These are phyloP conservation scores for Entomortierella chlamydospora DNA, from an alignment of 192 early-diverging fungal species.

Conservation along the genomic window DNA sequence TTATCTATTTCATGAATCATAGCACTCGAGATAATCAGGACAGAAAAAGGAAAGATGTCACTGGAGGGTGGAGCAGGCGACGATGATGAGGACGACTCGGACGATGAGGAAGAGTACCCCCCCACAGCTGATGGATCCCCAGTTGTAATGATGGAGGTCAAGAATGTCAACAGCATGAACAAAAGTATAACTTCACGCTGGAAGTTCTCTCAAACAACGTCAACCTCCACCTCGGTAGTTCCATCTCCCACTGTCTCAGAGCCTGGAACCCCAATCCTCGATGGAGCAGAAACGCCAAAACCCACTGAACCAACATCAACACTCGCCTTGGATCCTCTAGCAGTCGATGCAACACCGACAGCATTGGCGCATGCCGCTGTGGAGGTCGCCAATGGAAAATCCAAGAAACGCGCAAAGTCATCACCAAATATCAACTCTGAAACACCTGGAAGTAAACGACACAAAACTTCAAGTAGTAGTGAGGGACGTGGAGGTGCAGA, in stretches of 20 bases:
- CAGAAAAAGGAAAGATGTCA: conserved; percentile 36
- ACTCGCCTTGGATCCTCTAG: conserved; percentile 24
- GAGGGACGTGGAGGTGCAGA: conserved; percentile 33
- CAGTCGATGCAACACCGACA: conserved; percentile 48
- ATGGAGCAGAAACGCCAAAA: conserved; percentile 28
- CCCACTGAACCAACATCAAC: not conserved
- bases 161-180: conserved; percentile 70
- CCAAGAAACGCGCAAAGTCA: conserved; percentile 55
- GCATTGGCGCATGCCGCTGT: conserved; percentile 37
- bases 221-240: conserved; percentile 19
- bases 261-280: conserved; percentile 27
- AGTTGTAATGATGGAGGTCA: conserved; percentile 55
- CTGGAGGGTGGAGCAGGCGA: conserved; percentile 6
- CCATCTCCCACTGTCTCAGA: conserved; percentile 47
- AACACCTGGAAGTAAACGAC: conserved; percentile 30
- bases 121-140: conserved; percentile 32
- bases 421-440: conserved; percentile 19
- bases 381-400: conserved; percentile 34
- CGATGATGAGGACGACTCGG: conserved; percentile 34
- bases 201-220: conserved; percentile 48
- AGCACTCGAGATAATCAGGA: conserved; percentile 43
- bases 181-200: conserved; percentile 66
- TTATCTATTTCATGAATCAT: not conserved
- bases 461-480: conserved; percentile 22
- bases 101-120: conserved; percentile 48